Evolutionary conservation across 345 rosid species (phyloP).

Genomic region (Angophora floribunda): DNA sequence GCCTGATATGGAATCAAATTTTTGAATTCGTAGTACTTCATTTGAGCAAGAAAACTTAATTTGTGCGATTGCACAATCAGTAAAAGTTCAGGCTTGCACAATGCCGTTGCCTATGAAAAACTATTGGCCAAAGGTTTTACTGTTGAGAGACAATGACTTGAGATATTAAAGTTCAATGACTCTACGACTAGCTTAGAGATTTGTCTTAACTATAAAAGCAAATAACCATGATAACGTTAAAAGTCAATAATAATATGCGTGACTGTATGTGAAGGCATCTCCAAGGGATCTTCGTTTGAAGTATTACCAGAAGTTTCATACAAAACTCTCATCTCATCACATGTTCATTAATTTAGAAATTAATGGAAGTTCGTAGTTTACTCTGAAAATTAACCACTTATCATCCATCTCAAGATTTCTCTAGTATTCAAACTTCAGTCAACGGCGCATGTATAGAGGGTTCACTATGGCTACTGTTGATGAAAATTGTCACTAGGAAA

Average conservation of each 20-base stretch:
- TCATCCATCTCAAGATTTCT: not conserved
- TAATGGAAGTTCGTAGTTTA: not conserved
- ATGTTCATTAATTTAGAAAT: not conserved
- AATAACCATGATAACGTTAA: not conserved
- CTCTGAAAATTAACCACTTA: not conserved
- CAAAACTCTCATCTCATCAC: not conserved
- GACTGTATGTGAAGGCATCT: not conserved
- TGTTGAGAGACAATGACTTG: not conserved
- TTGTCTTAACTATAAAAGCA: not conserved
- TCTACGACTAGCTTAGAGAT: not conserved
- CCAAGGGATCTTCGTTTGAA: not conserved
- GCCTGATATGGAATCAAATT: not conserved
- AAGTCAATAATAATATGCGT: not conserved
- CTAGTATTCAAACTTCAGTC: not conserved
- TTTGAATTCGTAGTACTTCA: not conserved
- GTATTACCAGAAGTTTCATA: not conserved
- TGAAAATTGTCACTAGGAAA: not conserved
- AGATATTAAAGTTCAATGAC: not conserved
- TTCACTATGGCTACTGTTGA: not conserved
- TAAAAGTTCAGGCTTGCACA: not conserved
- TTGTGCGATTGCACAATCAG: not conserved
- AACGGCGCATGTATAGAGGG: not conserved
- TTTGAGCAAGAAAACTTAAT: not conserved
- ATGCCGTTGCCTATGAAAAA: not conserved
- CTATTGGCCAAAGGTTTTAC: not conserved